phyloP scores from a whole-genome alignment of 2,329 filamentous ascomycete species.

The Botrytis squamosa region DNA sequence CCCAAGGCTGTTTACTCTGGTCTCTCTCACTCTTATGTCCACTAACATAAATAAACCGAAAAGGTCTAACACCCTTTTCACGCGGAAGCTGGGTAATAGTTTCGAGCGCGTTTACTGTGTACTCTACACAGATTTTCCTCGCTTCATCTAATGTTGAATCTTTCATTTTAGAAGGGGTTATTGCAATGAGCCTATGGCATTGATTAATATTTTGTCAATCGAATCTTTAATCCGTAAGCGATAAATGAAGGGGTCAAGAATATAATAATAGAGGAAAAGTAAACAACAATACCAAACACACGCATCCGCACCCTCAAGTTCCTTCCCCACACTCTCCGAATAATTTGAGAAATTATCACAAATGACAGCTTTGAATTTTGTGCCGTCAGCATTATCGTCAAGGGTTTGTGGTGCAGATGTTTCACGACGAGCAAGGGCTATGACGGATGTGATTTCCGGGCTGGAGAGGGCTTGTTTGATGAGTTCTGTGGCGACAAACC shows the following conservation, averaged over 20 bases:
- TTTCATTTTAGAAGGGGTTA: constrained; percentile 43
- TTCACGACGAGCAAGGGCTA: constrained; percentile 36
- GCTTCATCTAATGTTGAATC: constrained; percentile 41
- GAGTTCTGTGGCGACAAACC: constrained; percentile 41
- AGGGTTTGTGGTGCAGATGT: constrained; percentile 24
- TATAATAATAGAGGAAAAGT: neutral
- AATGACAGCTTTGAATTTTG: constrained; percentile 40
- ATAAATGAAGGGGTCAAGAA: neutral
- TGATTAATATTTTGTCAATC: constrained; percentile 13
- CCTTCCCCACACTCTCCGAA: constrained; percentile 36
- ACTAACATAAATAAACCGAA: constrained; percentile 52
- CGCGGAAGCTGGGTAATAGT: constrained; percentile 35
- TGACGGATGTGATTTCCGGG: constrained; percentile 36
- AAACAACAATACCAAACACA: constrained; percentile 41
- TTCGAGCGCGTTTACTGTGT: constrained; percentile 41
- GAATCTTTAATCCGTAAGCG: neutral
- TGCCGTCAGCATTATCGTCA: neutral
- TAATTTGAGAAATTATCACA: constrained; percentile 40
- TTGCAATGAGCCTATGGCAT: constrained; percentile 43
- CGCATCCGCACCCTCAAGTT: constrained; percentile 39
- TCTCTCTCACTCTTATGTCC: constrained; percentile 47
- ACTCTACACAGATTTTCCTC: constrained; percentile 44
- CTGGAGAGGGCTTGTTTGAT: constrained; percentile 40
- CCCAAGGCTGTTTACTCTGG: constrained; percentile 43
- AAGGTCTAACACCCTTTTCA: constrained; percentile 35